These are phyloP conservation scores for Barnettozyma sucrosica DNA, from an alignment of 805 yeast genomes.

Conservation along the genomic window DNA sequence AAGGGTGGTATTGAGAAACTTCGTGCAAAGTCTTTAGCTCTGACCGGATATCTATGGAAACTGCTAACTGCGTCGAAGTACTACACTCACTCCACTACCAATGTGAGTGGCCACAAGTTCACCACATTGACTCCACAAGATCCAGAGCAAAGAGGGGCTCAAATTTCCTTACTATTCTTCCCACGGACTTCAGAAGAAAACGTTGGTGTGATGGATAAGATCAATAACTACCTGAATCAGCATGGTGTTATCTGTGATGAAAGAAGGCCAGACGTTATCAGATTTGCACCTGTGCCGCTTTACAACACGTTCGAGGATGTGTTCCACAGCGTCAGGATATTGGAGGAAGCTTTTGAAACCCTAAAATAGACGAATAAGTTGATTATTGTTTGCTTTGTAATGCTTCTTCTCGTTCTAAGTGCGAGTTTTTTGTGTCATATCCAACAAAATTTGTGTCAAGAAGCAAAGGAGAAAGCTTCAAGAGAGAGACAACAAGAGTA, in stretches of 20 bases:
- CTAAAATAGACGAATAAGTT: neutral
- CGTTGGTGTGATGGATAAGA: constrained; percentile 55
- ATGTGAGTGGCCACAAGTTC: constrained; percentile 30
- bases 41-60: constrained; percentile 54
- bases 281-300: constrained; percentile 82
- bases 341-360: constrained; percentile 31
- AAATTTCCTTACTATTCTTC: constrained; percentile 66
- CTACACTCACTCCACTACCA: constrained; percentile 30
- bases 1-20: constrained; percentile 61
- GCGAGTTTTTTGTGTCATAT: neutral
- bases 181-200: constrained; percentile 35
- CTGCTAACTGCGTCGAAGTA: constrained; percentile 41
- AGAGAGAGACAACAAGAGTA: neutral
- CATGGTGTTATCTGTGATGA: constrained; percentile 80
- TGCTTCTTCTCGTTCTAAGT: neutral
- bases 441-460: neutral
- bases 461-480: neutral
- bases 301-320: constrained; percentile 76
- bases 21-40: constrained; percentile 46
- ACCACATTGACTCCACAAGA: constrained; percentile 69
- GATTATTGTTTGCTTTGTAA: neutral
- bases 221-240: constrained; percentile 42
- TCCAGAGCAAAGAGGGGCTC: constrained; percentile 65
- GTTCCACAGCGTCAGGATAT: constrained; percentile 34
- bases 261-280: constrained; percentile 82